Conservation (phyloP, 1,284 basidiomycete genomes). For the Moesziomyces antarcticus region DNA sequence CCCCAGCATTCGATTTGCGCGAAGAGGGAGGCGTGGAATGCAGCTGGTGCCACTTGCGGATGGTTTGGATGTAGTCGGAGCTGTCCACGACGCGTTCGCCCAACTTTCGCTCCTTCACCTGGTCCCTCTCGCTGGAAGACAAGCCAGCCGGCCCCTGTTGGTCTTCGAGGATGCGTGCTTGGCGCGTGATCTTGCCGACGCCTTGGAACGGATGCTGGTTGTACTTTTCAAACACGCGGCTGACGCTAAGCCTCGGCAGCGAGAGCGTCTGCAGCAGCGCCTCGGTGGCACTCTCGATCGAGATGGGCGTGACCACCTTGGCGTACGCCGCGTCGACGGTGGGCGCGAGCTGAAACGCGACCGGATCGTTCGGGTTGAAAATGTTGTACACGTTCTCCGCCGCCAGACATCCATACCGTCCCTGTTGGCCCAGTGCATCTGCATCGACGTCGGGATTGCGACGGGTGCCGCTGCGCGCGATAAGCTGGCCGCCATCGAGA, state of each 20-base stretch:
- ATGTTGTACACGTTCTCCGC: conserved; percentile 71
- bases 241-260: conserved; percentile 63
- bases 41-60: conserved; percentile 40
- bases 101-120: conserved; percentile 10
- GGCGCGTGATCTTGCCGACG: conserved; percentile 31
- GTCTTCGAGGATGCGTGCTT: conserved; percentile 13
- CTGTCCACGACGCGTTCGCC: conserved; percentile 21
- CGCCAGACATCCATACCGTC: conserved; percentile 72
- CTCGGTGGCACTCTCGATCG: conserved; percentile 65
- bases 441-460: conserved; percentile 68
- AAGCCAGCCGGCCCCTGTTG: conserved; percentile 13
- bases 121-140: conserved; percentile 8
- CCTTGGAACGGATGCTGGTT: conserved; percentile 47
- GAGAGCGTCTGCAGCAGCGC: conserved; percentile 62
- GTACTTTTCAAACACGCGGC: conserved; percentile 61
- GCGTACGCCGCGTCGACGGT: conserved; percentile 68
- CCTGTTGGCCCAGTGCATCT: conserved; percentile 61
- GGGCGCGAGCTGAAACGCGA: conserved; percentile 68
- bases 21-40: background rate
- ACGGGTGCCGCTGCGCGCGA: conserved; percentile 71
- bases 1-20: background rate
- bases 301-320: conserved; percentile 65
- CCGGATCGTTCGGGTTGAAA: conserved; percentile 69
- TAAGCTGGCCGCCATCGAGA: conserved; percentile 72
- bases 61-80: conserved; percentile 38